Percentiles rank a stretch among this genome's conserved stretches.
These are phyloP conservation scores for Penstemon barbatus DNA, from an alignment of 257 asterid species.

Conservation along the genomic window DNA sequence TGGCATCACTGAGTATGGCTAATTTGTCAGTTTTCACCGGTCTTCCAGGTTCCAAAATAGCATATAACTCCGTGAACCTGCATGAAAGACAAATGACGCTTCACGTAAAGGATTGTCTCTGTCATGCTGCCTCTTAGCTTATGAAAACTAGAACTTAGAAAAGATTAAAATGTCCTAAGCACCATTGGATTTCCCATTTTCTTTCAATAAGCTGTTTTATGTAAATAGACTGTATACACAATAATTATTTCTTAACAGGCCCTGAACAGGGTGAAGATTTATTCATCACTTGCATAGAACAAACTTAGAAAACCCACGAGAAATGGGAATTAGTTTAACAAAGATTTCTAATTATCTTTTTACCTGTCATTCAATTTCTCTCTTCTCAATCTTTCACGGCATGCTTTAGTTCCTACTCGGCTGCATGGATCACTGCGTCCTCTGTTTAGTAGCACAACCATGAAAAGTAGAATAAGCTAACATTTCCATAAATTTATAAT, in stretches of 20 bases:
- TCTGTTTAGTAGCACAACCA: constrained; percentile 41
- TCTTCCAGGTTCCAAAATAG: constrained; percentile 83
- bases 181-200: constrained; percentile 12
- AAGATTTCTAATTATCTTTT: neutral
- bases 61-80: constrained; percentile 77
- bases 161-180: constrained; percentile 2
- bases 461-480: neutral
- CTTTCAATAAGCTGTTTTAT: constrained; percentile 13
- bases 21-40: constrained; percentile 80
- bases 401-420: constrained; percentile 69
- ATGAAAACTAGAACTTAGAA: neutral
- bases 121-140: neutral
- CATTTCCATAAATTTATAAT: too few species aligned
- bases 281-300: neutral
- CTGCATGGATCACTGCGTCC: constrained; percentile 59
- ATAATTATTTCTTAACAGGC: neutral
- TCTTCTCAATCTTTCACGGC: constrained; percentile 88
- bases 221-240: neutral
- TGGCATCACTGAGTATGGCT: constrained; percentile 79
- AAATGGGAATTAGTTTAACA: neutral
- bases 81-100: constrained; percentile 19
- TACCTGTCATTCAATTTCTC: constrained; percentile 82
- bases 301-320: neutral
- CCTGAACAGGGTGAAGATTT: neutral
- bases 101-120: neutral